Percentiles rank a stretch among this genome's conserved stretches.
These are phyloP conservation scores for Ajuga chamaepitys DNA, from an alignment of 257 asterid species.

Conservation along the genomic window DNA sequence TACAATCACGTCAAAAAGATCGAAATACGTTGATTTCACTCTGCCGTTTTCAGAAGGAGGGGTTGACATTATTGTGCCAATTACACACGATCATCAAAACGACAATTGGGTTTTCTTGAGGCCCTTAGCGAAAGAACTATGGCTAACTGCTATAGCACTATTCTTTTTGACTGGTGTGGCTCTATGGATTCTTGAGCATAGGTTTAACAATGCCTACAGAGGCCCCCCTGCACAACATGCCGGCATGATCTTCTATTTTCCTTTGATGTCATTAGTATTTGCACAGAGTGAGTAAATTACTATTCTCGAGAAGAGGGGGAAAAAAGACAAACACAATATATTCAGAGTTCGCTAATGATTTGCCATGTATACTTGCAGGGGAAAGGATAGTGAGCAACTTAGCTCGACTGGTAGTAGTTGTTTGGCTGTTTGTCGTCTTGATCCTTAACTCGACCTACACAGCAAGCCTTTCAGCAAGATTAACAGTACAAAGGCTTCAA, in stretches of 20 bases:
- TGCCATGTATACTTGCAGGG: conserved; percentile 8
- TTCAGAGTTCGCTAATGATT: neutral
- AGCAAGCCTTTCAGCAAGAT: conserved; percentile 33
- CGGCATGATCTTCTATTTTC: conserved; percentile 33
- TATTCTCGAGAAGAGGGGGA: too few species aligned
- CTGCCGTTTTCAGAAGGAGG: conserved; percentile 38
- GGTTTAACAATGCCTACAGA: conserved; percentile 31
- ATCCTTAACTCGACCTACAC: conserved; percentile 35
- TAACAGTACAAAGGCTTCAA: conserved; percentile 29
- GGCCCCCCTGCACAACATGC: conserved; percentile 35
- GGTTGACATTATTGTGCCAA: conserved; percentile 28
- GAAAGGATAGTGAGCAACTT: conserved; percentile 35
- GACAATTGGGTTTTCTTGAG: conserved; percentile 36
- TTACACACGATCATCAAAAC: conserved; percentile 9
- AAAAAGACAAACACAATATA: too few species aligned
- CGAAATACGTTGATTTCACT: conserved; percentile 36
- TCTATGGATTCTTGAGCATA: conserved; percentile 44
- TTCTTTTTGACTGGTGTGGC: conserved; percentile 28
- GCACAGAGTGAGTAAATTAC: conserved; percentile 25
- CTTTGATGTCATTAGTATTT: conserved; percentile 39
- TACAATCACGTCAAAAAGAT: conserved; percentile 33
- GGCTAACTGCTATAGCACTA: conserved; percentile 28
- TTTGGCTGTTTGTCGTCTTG: conserved; percentile 40
- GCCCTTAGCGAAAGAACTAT: conserved; percentile 31
- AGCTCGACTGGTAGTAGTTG: conserved; percentile 27